Evolutionary conservation across 2,329 filamentous ascomycete genomes (phyloP).

Genomic region (Venturia aucupariae): DNA sequence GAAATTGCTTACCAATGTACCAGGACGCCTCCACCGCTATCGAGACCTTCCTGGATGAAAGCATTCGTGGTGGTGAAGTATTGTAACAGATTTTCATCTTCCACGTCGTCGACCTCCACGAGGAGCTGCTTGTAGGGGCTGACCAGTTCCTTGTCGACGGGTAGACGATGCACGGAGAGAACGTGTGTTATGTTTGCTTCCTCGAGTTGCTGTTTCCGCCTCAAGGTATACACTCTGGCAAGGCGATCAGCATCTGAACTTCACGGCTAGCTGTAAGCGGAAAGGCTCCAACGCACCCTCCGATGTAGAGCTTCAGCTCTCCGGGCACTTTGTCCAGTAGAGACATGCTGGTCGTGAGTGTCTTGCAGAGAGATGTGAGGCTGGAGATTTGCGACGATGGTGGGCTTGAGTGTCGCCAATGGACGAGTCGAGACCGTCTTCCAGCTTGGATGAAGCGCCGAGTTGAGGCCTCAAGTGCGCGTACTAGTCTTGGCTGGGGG

Average conservation of each 20-base stretch:
- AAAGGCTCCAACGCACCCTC: slow-evolving; percentile 50
- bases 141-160: slow-evolving; percentile 47
- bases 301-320: slow-evolving; percentile 64
- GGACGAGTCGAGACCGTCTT: slow-evolving; percentile 1
- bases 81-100: slow-evolving; percentile 76
- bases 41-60: slow-evolving; percentile 74
- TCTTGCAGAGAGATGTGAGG: not conserved
- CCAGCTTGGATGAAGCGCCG: not conserved
- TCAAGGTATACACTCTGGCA: slow-evolving; percentile 66
- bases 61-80: slow-evolving; percentile 68
- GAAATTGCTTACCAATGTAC: slow-evolving; percentile 58
- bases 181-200: slow-evolving; percentile 79
- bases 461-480: not conserved
- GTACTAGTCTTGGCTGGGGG: not conserved
- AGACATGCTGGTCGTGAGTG: slow-evolving; percentile 36
- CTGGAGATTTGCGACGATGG: not conserved
- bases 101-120: slow-evolving; percentile 83
- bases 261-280: not conserved
- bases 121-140: slow-evolving; percentile 61
- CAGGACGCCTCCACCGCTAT: slow-evolving; percentile 51
- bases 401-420: not conserved
- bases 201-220: slow-evolving; percentile 58
- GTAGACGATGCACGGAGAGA: slow-evolving; percentile 67
- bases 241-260: not conserved
- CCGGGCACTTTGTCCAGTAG: slow-evolving; percentile 59